Evolutionary conservation across 2,329 filamentous ascomycete genomes (phyloP).

Genomic region (Rhytidhysteron rufulum): DNA sequence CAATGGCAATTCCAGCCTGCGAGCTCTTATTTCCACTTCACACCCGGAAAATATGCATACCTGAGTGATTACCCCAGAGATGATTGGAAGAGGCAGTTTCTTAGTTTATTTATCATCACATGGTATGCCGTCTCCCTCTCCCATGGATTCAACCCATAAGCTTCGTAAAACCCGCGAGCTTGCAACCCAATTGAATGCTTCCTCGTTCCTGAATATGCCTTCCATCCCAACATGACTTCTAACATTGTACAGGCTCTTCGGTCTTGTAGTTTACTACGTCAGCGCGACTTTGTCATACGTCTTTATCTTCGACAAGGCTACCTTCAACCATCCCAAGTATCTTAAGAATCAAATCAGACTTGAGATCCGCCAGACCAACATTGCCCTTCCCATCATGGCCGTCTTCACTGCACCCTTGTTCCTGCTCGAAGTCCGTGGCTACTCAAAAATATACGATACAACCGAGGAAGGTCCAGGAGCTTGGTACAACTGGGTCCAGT

Average conservation of each 20-base stretch:
- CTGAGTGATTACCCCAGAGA: slow-evolving; percentile 74
- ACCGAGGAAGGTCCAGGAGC: slow-evolving; percentile 68
- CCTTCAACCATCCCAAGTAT: slow-evolving; percentile 86
- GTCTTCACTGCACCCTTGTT: slow-evolving; percentile 78
- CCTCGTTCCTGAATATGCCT: not conserved
- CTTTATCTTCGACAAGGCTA: slow-evolving; percentile 88
- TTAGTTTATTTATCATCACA: slow-evolving; percentile 78
- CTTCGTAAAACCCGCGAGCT: no score
- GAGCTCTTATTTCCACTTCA: slow-evolving; percentile 63
- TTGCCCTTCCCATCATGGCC: slow-evolving; percentile 77
- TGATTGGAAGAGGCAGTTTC: slow-evolving; percentile 68
- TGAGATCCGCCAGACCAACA: slow-evolving; percentile 78
- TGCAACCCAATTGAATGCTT: not conserved
- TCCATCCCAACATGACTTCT: slow-evolving; percentile 1
- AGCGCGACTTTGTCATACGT: slow-evolving; percentile 80
- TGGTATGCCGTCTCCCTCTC: slow-evolving; percentile 55
- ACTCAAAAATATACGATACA: slow-evolving; percentile 83
- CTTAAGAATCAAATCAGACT: slow-evolving; percentile 87
- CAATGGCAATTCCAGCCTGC: slow-evolving; percentile 69
- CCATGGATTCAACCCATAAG: no score
- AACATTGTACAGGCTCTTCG: slow-evolving; percentile 75
- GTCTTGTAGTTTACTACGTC: slow-evolving; percentile 77
- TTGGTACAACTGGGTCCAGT: slow-evolving; percentile 78
- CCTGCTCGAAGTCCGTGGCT: slow-evolving; percentile 76
- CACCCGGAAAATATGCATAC: slow-evolving; percentile 73